Base-by-base conservation (phyloP, 1,139 yeast genomes). In the Taphrina communis region DNA sequence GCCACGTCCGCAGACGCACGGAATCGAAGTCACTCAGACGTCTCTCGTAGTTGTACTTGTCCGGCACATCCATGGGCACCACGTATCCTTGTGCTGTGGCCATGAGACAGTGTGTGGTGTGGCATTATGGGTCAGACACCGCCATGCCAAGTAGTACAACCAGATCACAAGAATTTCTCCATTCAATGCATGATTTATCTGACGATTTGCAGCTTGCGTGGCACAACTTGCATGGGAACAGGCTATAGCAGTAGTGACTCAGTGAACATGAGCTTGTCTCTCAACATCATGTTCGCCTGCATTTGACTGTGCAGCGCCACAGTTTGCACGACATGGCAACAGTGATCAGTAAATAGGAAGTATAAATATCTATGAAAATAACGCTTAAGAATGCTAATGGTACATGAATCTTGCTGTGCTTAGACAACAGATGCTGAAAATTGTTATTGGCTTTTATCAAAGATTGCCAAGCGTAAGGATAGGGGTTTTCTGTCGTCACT, bases 1-100 rank as follows among this genome's bases (percentile, higher is more conserved):
- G 35, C 67, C 67, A 63, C 19, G 55, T 44, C 9, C 61, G 56
- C 19, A 63, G 55, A 57, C 21, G 61, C 17, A 39, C 53, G 9
- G 53, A 50, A 50, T 50, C 53, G n/a, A 50, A 44, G 6, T 44
- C 19, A n/a, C 9, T 44, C 19, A 44, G 48, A 14, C 48, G 48
- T 44, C n/a, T n/a, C 19, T 44, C 48, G 19, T 44, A 44, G 8
- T 44, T 44, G 19, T 14, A 44, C 48, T 44, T 44, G 19, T 44
- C 19, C 19, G 48, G 19, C 19, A 44, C 48, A n/a, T 44, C 48
- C n/a, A 17, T 11, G 2, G 48, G 48, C 48, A 44, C 48, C n/a
- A n/a, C 48, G n/a, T 44, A 44, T 14, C 31, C 4, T 25, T 44
- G 8, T 12, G n/a, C n/a, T 44, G n/a, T 12, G 6, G 19, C 8